These are phyloP conservation scores for Chrysoporthe cubensis DNA, from an alignment of 2,329 filamentous ascomycete genomes.

Conservation along the genomic window DNA sequence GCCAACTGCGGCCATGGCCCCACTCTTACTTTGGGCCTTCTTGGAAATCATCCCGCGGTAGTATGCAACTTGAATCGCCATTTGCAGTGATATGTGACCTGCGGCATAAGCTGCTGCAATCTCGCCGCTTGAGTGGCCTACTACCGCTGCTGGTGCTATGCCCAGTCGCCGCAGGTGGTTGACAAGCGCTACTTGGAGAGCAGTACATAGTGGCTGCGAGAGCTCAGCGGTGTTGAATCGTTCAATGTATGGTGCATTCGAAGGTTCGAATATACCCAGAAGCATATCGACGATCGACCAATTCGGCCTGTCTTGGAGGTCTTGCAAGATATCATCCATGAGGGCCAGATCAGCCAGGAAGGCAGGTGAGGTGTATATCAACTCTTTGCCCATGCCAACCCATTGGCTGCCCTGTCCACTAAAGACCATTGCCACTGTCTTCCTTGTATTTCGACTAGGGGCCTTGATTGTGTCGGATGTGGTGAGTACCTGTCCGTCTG, in stretches of 20 bases:
- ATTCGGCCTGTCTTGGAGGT: too few relatives aligned
- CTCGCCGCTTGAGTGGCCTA: slow-evolving; percentile 19
- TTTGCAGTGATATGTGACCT: slow-evolving; percentile 5
- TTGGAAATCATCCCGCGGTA: slow-evolving; percentile 1
- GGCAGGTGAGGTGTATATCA: slow-evolving; percentile 32
- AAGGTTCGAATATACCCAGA: slow-evolving; percentile 12
- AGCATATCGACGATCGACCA: too few relatives aligned
- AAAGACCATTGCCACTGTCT: slow-evolving; percentile 17
- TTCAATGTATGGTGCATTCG: neutral
- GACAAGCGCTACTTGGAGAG: slow-evolving; percentile 7
- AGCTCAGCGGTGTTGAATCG: slow-evolving; percentile 34
- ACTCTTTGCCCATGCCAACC: slow-evolving; percentile 35
- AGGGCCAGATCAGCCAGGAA: too few relatives aligned
- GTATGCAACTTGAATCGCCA: slow-evolving; percentile 1
- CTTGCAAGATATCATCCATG: too few relatives aligned
- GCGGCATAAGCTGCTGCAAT: slow-evolving; percentile 22
- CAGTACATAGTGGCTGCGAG: slow-evolving; percentile 35
- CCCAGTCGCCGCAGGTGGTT: neutral
- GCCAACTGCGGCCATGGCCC: slow-evolving; percentile 22
- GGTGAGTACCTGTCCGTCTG: too few relatives aligned
- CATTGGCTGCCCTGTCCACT: slow-evolving; percentile 35
- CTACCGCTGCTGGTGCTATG: neutral
- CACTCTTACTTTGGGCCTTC: slow-evolving; percentile 26
- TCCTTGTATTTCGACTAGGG: too few relatives aligned
- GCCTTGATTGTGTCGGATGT: too few relatives aligned